Base-by-base conservation (phyloP, 2,329 filamentous ascomycete species). In the Didymellaceae sp. region DNA sequence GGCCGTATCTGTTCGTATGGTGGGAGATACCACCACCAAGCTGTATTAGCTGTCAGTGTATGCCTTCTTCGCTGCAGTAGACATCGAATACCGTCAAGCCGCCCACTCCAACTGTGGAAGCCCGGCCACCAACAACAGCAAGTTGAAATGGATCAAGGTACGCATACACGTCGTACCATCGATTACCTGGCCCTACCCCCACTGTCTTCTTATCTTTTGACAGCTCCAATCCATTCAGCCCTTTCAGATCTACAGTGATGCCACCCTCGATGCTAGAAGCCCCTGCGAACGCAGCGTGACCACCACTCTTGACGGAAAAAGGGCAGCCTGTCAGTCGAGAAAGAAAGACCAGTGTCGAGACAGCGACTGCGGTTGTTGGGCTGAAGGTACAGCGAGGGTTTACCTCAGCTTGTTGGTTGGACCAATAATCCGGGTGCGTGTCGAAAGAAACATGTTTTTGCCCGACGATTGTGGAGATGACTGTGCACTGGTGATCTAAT, bases 241-340 rank as follows among this genome's bases (percentile, higher is more conserved):
- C 60, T 22, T 66, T 53, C 32, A 72, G 21, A 17, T 63, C 58
- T 21, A 71, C 54, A 1, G 67, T 71, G 7, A 72, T 65, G 11
- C 69, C 69, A 22, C 57, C 61, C 8, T 70, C 56, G 20, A 71
- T 71, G 38, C 64, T 71, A 1, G 68, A 69, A 9, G 58, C 53
- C 8, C 67, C 68, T 18, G 60, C 60, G 24, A 61, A 62, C 2
- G 61, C 58, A 37, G 62, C 58, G 46, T 68, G 66, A 2, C 66
- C 63, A 5, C 60, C 61, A 20, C 74, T 71, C 45, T 74, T 76
- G 3, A 79, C 67, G 4, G 75, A 74, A 45, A 77, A 76, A 72
- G 59, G 62, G 34, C 68, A 73, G 39, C 58, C 58, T 7, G 59
- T 61, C 2, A 66, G 39, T 9, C 62, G 57, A 5, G 65, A 62